These are phyloP conservation scores for Saraca asoca DNA, from an alignment of 331 rosid species.

Conservation along the genomic window DNA sequence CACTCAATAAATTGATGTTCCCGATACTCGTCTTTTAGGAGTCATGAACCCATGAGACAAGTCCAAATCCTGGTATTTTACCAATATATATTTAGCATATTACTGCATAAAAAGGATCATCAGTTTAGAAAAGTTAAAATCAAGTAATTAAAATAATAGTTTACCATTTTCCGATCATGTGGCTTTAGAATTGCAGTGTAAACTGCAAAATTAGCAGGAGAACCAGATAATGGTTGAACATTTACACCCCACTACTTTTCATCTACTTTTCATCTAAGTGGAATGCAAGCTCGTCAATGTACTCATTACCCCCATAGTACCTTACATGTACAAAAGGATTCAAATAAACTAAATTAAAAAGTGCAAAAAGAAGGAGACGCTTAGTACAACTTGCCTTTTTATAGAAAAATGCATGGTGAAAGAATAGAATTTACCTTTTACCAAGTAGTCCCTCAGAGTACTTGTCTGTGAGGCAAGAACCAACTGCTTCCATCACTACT, in stretches of 20 bases:
- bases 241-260: conserved; percentile 92
- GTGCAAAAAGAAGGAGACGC: not conserved
- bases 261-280: too few species aligned
- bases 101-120: too few species aligned
- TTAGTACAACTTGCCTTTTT: not conserved
- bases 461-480: conserved; percentile 93
- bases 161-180: conserved; percentile 46
- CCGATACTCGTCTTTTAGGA: conserved; percentile 89
- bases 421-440: conserved; percentile 59
- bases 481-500: conserved; percentile 98
- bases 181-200: conserved; percentile 93
- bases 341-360: conserved; percentile 24
- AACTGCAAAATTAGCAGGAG: conserved; percentile 94
- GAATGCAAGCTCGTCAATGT: conserved; percentile 63
- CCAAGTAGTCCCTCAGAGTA: conserved; percentile 97
- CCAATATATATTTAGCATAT: too few species aligned
- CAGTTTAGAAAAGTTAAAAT: too few species aligned
- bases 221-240: conserved; percentile 94
- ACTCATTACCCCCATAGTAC: conserved; percentile 96
- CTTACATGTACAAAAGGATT: conserved; percentile 42
- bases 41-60: conserved; percentile 99
- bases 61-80: conserved; percentile 71
- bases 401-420: not conserved
- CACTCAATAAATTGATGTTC: conserved; percentile 88
- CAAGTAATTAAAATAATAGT: too few species aligned